Percentiles rank a stretch among this genome's conserved stretches.
Conservation (phyloP, 208 protist genomes). For the Acanthamoeba sp. region DNA sequence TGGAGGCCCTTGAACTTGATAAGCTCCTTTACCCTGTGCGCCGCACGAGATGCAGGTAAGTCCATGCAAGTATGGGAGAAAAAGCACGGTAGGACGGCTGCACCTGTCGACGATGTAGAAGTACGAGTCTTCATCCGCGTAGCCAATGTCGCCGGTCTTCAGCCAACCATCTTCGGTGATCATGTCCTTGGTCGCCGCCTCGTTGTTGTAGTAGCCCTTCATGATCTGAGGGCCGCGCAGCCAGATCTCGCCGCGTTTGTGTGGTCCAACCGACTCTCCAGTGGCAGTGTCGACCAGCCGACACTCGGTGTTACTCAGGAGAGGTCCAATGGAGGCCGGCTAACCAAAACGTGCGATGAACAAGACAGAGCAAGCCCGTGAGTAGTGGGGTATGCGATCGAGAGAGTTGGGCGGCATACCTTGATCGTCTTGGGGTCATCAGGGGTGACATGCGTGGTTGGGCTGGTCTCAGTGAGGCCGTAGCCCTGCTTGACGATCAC, state of each 20-base stretch:
- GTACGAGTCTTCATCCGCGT: constrained; percentile 42
- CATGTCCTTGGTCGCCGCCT: constrained; percentile 42
- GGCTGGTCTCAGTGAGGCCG: constrained; percentile 91
- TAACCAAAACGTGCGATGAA: background rate
- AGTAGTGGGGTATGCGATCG: background rate
- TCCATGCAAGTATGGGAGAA: no score
- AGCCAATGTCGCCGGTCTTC: constrained; percentile 55
- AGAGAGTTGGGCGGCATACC: background rate
- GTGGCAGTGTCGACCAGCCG: constrained; percentile 9
- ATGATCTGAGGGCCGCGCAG: constrained; percentile 66
- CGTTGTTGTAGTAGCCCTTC: constrained; percentile 55
- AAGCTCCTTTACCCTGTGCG: constrained; percentile 92
- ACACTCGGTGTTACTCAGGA: constrained; percentile 29
- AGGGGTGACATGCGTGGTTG: constrained; percentile 77
- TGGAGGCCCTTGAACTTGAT: constrained; percentile 95
- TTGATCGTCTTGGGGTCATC: background rate
- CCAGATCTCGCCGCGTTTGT: constrained; percentile 42
- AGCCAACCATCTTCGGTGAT: constrained; percentile 53
- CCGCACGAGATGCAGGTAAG: background rate
- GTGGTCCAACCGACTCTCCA: constrained; percentile 30
- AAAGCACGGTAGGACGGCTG: no score
- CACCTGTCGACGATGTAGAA: constrained; percentile 64
- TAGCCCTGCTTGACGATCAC: constrained; percentile 88
- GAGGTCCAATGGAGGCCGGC: background rate
- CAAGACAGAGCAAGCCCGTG: background rate